Conservation (phyloP, 2,329 filamentous ascomycete species). For the Pseudocercospora fuligena region DNA sequence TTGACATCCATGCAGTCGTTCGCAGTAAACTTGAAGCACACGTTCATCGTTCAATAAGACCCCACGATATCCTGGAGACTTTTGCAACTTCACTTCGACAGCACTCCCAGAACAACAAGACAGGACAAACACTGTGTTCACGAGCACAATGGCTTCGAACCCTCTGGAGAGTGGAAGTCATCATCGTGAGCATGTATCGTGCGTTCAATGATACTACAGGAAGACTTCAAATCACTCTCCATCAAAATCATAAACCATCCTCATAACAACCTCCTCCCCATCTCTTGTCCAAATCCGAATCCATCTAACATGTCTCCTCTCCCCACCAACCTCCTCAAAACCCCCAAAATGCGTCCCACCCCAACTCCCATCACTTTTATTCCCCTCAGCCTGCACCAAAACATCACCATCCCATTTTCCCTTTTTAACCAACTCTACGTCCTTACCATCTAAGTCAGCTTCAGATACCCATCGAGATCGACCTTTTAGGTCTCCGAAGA, state of each 20-base stretch:
- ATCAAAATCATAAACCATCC: conserved; percentile 9
- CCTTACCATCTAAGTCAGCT: background rate
- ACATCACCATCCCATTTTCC: background rate
- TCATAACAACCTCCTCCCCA: conserved; percentile 3
- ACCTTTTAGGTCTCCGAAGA: background rate
- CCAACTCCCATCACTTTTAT: background rate
- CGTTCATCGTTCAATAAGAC: background rate
- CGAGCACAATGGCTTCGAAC: too few relatives aligned
- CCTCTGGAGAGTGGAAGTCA: too few relatives aligned
- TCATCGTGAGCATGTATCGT: background rate
- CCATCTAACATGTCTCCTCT: background rate
- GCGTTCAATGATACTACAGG: too few relatives aligned
- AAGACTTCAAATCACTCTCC: background rate
- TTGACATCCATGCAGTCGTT: background rate
- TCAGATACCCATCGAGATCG: background rate
- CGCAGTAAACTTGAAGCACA: background rate
- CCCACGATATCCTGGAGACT: background rate
- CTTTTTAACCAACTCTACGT: background rate
- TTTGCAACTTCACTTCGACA: background rate
- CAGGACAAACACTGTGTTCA: too few relatives aligned
- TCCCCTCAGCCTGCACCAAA: conserved; percentile 8
- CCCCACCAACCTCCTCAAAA: conserved; percentile 1
- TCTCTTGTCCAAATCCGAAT: background rate
- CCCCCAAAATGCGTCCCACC: conserved; percentile 4
- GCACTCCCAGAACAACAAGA: too few relatives aligned